These are phyloP conservation scores for Yamadazyma sp. DNA, from an alignment of 1,139 yeast species.

Conservation along the genomic window DNA sequence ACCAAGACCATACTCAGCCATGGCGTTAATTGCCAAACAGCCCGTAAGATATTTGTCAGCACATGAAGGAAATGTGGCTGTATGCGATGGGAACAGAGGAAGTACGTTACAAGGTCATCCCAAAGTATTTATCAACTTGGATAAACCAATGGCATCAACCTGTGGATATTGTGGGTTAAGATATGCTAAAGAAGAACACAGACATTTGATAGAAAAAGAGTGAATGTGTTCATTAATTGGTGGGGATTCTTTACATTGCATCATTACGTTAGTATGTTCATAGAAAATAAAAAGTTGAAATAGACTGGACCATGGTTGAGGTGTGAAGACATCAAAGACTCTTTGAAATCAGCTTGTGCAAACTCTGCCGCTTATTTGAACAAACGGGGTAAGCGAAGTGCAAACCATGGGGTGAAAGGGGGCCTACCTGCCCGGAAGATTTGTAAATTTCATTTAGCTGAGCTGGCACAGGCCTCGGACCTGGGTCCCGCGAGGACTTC, in stretches of 20 bases:
- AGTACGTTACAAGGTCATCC: slow-evolving; percentile 79
- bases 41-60: slow-evolving; percentile 65
- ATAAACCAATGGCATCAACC: slow-evolving; percentile 13
- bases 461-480: no score
- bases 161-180: slow-evolving; percentile 66
- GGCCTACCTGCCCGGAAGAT: no score
- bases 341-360: no score
- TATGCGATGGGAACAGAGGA: slow-evolving; percentile 82
- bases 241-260: not conserved
- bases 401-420: no score
- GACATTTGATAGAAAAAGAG: slow-evolving; percentile 32
- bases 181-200: slow-evolving; percentile 55
- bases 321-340: no score
- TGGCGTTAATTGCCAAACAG: slow-evolving; percentile 73
- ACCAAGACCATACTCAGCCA: slow-evolving; percentile 84
- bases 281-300: not conserved
- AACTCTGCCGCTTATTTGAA: not conserved
- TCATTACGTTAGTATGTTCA: not conserved
- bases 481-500: no score
- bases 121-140: slow-evolving; percentile 57
- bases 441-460: no score
- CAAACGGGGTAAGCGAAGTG: no score
- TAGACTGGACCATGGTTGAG: no score
- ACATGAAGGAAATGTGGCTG: slow-evolving; percentile 60
- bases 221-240: no score